A percentile compares a stretch with the other conserved stretches of the same genome.
Conservation (phyloP, 768 basidiomycete genomes). For the Hortiboletus campestris region DNA sequence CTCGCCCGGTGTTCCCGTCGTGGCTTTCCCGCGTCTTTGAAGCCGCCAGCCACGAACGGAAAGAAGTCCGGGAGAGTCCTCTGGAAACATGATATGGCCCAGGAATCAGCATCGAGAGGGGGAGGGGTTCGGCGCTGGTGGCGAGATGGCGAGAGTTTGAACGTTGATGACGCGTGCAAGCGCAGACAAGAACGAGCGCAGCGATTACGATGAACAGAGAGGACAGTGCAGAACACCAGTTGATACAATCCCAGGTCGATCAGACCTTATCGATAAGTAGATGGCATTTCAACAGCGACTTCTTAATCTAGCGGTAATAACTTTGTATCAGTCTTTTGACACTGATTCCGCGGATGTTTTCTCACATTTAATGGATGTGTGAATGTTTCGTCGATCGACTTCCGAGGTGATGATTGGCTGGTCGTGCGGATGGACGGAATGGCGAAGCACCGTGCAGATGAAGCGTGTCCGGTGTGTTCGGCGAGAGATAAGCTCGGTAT, state of each 20-base stretch:
- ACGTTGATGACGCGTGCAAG: neutral
- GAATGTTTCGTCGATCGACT: neutral
- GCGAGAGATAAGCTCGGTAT: neutral
- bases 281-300: neutral
- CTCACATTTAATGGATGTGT: neutral
- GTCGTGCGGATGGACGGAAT: neutral
- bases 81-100: too few relatives aligned
- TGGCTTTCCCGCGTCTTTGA: too few relatives aligned
- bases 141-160: too few relatives aligned
- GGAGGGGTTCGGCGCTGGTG: too few relatives aligned
- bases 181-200: neutral
- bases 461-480: neutral
- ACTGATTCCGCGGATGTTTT: neutral
- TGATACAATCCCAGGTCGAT: neutral
- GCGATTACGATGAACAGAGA: too few relatives aligned
- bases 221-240: too few relatives aligned
- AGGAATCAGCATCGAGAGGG: too few relatives aligned
- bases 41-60: too few relatives aligned
- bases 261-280: neutral
- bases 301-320: neutral
- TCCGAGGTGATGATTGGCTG: neutral
- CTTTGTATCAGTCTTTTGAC: neutral
- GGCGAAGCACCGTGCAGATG: slow-evolving; percentile 4
- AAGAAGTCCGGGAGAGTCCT: too few relatives aligned
- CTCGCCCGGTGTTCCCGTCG: too few relatives aligned